phyloP scores from a whole-genome alignment of 106 monocot species.

The Agapanthus africanus region DNA sequence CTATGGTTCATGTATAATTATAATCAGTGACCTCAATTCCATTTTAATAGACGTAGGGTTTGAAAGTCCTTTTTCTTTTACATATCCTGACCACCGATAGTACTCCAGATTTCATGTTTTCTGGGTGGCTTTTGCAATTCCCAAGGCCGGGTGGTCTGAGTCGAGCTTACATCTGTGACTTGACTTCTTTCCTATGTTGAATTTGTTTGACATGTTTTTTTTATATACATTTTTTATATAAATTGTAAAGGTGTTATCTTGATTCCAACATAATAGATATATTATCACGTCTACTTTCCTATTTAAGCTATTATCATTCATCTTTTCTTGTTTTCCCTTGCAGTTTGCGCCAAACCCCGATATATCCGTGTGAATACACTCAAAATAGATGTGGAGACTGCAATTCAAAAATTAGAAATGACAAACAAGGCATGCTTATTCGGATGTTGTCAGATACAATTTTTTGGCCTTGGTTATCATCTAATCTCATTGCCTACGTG shows the following conservation, averaged over 20 bases:
- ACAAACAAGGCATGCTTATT: constrained; percentile 30
- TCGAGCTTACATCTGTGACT: neutral
- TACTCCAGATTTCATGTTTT: neutral
- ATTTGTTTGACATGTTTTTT: neutral
- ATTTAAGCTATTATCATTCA: neutral
- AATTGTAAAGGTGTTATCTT: neutral
- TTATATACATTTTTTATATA: neutral
- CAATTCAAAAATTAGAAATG: constrained; percentile 43
- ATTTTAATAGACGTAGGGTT: neutral
- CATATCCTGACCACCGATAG: neutral
- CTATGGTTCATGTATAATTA: neutral
- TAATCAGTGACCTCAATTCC: neutral
- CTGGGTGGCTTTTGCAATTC: neutral
- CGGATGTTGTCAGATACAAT: neutral
- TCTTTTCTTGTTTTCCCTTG: constrained; percentile 11
- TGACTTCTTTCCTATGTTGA: neutral
- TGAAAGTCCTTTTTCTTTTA: neutral
- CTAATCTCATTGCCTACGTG: neutral
- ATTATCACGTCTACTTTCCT: neutral
- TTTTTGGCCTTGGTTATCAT: neutral
- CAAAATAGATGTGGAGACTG: constrained; percentile 62
- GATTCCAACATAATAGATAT: neutral
- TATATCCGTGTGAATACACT: constrained; percentile 91
- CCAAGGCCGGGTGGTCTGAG: neutral
- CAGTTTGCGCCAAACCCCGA: constrained; percentile 62